Evolutionary conservation across 2,329 filamentous ascomycete genomes (phyloP), one percentile per base, ranked within the genome.

Genomic region (Blastomyces silverae): DNA sequence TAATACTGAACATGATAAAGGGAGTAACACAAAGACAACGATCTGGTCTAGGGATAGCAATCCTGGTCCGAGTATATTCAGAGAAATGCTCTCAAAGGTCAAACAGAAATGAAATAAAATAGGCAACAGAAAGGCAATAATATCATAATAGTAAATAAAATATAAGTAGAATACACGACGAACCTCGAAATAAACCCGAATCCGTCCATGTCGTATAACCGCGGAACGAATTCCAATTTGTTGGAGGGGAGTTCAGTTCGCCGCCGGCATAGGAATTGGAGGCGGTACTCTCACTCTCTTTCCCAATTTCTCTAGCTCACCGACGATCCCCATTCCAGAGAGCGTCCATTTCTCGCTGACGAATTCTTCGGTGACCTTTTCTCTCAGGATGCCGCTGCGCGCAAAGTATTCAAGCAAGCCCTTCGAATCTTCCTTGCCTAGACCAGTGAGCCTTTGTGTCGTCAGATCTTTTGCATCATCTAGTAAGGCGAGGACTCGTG

Each of bases 391-490:
- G 15, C 93, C 94, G 75, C 91, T 95, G 46, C 85, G 86, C 5
- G 91, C 92, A 82, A 93, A 97, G 79, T 97, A 97, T 80, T 97
- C 92, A 86, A 97, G 88, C 70, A 96, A 81, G 0, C 86, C 83
- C 66, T 88, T 85, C 13, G 90, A 87, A 78, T 97, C 93, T 1
- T 83, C 78, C 77, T 88, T 90, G 71, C 81, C 88, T 69, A 97
- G 72, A 10, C 90, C 89, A 53, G 84, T 82, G 25, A 96, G 73
- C 25, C 84, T 82, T 70, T 82, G 76, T 2, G 84, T 74, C 42
- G 80, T 77, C 15, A 84, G 75, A 8, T 74, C 74, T 64, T 78
- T 76, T 5, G 71, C 64, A 22, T 70, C 67, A 59, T 74, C 67
- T 66, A 79, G 74, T 0, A 75, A 73, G 1, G 82, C 79, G 64